phyloP scores from a whole-genome alignment of 2,329 filamentous ascomycete genomes.

The Penicillium vulpinum region DNA sequence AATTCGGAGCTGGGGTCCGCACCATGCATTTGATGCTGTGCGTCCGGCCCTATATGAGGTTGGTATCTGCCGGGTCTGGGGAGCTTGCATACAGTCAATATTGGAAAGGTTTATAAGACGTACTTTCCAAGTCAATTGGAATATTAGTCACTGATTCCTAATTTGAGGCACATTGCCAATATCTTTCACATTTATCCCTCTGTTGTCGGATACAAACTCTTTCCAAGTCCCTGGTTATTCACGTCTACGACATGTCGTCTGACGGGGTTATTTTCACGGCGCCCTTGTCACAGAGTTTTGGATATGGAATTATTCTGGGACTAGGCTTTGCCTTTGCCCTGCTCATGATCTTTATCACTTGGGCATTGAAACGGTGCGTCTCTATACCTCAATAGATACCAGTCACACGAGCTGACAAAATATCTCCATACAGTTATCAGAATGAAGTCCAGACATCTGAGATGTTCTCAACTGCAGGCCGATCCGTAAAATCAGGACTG shows the following conservation, averaged over 20 bases:
- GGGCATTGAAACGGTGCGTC: conserved; percentile 61
- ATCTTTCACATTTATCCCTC: neutral
- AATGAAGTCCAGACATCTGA: conserved; percentile 81
- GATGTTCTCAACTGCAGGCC: conserved; percentile 86
- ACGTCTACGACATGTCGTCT: conserved; percentile 12
- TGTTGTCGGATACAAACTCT: neutral
- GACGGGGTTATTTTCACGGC: conserved; percentile 32
- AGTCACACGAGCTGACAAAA: neutral
- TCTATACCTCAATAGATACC: neutral
- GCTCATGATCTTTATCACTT: conserved; percentile 73
- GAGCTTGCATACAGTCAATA: neutral
- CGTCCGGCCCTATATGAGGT: conserved; percentile 1
- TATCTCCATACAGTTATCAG: conserved; percentile 53
- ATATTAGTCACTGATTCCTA: neutral
- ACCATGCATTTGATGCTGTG: neutral
- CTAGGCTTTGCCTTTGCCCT: conserved; percentile 73
- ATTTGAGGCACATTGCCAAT: neutral
- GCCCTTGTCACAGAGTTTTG: conserved; percentile 59
- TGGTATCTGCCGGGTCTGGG: neutral
- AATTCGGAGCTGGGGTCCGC: conserved; percentile 22
- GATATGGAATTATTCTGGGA: conserved; percentile 76
- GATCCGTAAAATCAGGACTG: conserved; percentile 84
- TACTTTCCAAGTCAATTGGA: neutral
- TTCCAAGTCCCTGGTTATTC: neutral
- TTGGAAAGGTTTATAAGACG: neutral